phyloP scores from a whole-genome alignment of 2,329 filamentous ascomycete species.

The Fusarium verrucosum region DNA sequence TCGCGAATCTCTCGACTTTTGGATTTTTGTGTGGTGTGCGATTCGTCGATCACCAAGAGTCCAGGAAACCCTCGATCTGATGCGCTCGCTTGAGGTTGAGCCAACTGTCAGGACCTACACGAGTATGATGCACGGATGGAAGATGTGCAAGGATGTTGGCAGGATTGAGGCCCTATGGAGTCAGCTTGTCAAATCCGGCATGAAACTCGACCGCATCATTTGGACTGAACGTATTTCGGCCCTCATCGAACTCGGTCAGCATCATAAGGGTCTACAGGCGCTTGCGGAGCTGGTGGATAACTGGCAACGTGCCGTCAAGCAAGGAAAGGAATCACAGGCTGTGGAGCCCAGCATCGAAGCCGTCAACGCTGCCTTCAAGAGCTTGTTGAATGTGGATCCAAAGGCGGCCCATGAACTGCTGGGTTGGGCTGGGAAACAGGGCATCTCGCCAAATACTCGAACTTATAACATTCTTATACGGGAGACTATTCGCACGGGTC shows the following conservation, averaged over 20 bases:
- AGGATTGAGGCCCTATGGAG: constrained; percentile 74
- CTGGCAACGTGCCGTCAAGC: constrained; percentile 60
- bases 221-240: constrained; percentile 78
- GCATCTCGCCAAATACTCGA: constrained; percentile 64
- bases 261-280: constrained; percentile 67
- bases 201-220: constrained; percentile 69
- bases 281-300: constrained; percentile 71
- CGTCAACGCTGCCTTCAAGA: constrained; percentile 76
- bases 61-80: constrained; percentile 54
- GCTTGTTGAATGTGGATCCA: constrained; percentile 63
- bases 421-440: constrained; percentile 65
- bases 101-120: constrained; percentile 76
- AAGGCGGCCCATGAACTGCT: constrained; percentile 64
- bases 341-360: constrained; percentile 70
- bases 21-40: constrained; percentile 54
- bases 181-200: constrained; percentile 65
- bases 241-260: constrained; percentile 65
- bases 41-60: constrained; percentile 43
- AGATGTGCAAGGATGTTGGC: constrained; percentile 64
- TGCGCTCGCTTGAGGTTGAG: constrained; percentile 59
- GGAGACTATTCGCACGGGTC: constrained; percentile 62
- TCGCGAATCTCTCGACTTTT: constrained; percentile 52
- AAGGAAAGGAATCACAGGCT: constrained; percentile 44
- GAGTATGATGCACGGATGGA: constrained; percentile 76
- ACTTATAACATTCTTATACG: constrained; percentile 77